These are phyloP conservation scores for Talaromyces atroroseus DNA, from an alignment of 2,329 filamentous ascomycete genomes.

Conservation along the genomic window DNA sequence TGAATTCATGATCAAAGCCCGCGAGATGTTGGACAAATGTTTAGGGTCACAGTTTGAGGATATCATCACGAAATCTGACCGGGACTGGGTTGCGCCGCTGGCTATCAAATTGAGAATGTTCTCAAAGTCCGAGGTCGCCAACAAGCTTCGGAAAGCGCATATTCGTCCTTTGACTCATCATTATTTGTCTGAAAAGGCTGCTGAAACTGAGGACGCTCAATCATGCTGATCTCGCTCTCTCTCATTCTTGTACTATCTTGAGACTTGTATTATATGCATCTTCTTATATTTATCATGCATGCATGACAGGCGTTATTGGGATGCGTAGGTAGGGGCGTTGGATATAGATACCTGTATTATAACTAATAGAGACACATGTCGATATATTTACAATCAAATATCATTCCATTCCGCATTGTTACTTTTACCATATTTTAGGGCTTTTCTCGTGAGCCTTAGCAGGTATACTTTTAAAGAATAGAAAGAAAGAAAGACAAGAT, in stretches of 20 bases:
- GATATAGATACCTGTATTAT: background rate
- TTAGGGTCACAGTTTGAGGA: constrained; percentile 21
- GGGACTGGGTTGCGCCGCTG: constrained; percentile 20
- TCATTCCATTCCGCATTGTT: background rate
- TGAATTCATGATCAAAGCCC: constrained; percentile 23
- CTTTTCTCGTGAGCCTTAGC: too few relatives aligned
- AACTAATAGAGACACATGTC: background rate
- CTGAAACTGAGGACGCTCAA: background rate
- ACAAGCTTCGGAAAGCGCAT: constrained; percentile 16
- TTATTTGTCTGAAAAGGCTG: background rate
- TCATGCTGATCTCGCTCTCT: background rate
- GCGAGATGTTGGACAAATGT: constrained; percentile 32
- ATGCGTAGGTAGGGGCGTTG: background rate
- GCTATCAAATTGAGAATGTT: constrained; percentile 27
- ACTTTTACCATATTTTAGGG: too few relatives aligned
- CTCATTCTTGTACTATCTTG: background rate
- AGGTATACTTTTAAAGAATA: too few relatives aligned
- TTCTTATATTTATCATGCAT: background rate
- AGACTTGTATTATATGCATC: background rate
- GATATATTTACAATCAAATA: background rate
- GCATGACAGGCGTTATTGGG: background rate
- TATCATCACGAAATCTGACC: constrained; percentile 22
- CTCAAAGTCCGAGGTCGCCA: constrained; percentile 20
- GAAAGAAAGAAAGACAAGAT: too few relatives aligned
- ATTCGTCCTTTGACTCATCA: constrained; percentile 23